Base-by-base conservation (phyloP, 768 basidiomycete genomes). In the Tricholoma hemisulphureum region DNA sequence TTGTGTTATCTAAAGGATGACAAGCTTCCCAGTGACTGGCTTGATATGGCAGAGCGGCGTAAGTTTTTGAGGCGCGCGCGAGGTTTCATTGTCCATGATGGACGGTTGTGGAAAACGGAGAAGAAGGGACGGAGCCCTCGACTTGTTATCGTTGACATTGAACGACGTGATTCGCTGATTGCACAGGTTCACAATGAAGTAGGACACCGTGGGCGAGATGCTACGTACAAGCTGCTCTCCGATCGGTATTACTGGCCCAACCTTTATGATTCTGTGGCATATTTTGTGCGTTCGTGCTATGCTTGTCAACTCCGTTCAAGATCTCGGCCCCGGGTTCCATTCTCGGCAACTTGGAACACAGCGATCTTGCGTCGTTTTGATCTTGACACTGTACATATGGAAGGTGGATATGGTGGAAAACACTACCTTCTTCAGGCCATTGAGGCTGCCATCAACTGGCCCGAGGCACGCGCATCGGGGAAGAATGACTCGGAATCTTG, bases 301-400 rank as follows among this genome's bases (percentile, higher is more conserved):
- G 56, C 62, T 6, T 77, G 74, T 29, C 74, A 77, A 56, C 54
- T 67, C 4, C 57, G 64, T 1, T 58, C 64, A 4, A 61, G 58
- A 4, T 26, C 37, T 1, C 63, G 62, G 11, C 62, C 73, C 0
- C 53, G 52, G 2, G 51, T 69, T 7, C 67, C 71, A 0, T 71
- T 66, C 5, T 61, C 58, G 0, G 62, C 59, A 6, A 57, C 67
- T 0, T 61, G 60, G 50, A 61, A 60, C 7, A 45, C 61, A 3
- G 63, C 49, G 31, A 60, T 60, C 37, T 65, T 32, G 34, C 52
- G 68, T 2, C 59, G 64, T 14, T 69, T 68, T 37, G 52, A 64
- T 26, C 37, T 71, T 6, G 69, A 76, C 55, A 65, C 63, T 0
- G 64, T 75, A 18, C 58, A 71, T 39, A 73, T 76, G 72, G 14